phyloP scores from a whole-genome alignment of 768 basidiomycete species.

The Rhizopogon roseolus region DNA sequence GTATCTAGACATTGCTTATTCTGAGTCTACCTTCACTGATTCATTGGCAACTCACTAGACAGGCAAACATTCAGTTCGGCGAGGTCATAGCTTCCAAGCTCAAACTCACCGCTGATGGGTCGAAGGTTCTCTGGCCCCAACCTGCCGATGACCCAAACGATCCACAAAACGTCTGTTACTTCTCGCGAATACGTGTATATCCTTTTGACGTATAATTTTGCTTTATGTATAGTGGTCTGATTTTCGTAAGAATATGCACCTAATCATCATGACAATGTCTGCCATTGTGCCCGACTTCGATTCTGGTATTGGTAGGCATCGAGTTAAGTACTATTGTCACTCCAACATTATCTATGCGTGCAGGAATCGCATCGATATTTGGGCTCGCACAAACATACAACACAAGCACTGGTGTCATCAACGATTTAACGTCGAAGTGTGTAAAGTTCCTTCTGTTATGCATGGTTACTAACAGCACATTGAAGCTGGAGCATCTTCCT shows the following conservation, averaged over 20 bases:
- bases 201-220: neutral
- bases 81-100: slow-evolving; percentile 38
- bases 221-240: slow-evolving; percentile 37
- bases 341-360: neutral
- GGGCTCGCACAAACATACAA: slow-evolving; percentile 38
- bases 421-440: slow-evolving; percentile 44
- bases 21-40: neutral
- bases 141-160: slow-evolving; percentile 45
- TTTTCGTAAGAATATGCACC: slow-evolving; percentile 39
- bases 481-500: slow-evolving; percentile 45
- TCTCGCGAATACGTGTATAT: neutral
- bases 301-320: slow-evolving; percentile 39
- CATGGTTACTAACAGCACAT: slow-evolving; percentile 1
- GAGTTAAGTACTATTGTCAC: slow-evolving; percentile 4
- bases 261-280: slow-evolving; percentile 45
- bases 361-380: slow-evolving; percentile 52
- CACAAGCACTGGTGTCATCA: slow-evolving; percentile 44
- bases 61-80: slow-evolving; percentile 47
- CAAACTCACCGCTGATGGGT: slow-evolving; percentile 41
- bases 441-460: neutral
- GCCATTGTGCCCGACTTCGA: slow-evolving; percentile 52
- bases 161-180: slow-evolving; percentile 44
- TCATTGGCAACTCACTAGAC: slow-evolving; percentile 20
- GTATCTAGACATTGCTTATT: slow-evolving; percentile 21
- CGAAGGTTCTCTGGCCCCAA: slow-evolving; percentile 52